phyloP scores from a whole-genome alignment of 345 rosid species.

The Citrus sinensis region DVS_A1.0 CM039165.1:26664001-26664500 shows the following conservation, averaged over 20 bases:
- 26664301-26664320: background rate
- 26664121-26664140: background rate
- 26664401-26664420: background rate
- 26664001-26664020: slow-evolving; percentile 55
- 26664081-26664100: background rate
- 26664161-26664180: background rate
- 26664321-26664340: background rate
- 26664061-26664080: slow-evolving; percentile 79
- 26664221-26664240: background rate
- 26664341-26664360: background rate
- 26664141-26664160: background rate
- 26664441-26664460: background rate
- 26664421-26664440: background rate
- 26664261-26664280: background rate
- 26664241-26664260: background rate
- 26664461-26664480: background rate
- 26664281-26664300: background rate
- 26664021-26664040: slow-evolving; percentile 56
- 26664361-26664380: background rate
- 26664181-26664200: background rate
- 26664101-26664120: background rate
- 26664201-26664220: background rate
- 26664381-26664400: background rate
- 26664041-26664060: slow-evolving; percentile 64
- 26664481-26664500: background rate